phyloP scores from a whole-genome alignment of 441 rosid species.

The Capsella rubella region DNA sequence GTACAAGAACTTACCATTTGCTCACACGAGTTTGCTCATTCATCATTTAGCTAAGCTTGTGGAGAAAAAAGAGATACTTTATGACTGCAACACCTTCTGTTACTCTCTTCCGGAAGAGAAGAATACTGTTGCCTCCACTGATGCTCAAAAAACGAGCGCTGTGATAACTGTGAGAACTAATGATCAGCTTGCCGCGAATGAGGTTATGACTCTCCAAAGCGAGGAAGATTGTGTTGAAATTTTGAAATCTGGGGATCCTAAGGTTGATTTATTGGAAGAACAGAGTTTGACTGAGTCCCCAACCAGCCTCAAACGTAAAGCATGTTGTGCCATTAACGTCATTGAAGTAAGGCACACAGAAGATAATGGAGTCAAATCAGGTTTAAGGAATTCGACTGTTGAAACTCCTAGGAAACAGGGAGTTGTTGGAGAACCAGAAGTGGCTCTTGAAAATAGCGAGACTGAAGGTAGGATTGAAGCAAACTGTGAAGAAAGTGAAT shows the following conservation, averaged over 20 bases:
- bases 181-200: slow-evolving; percentile 18
- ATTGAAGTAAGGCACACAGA: slow-evolving; percentile 11
- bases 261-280: slow-evolving; percentile 31
- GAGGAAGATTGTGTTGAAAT: slow-evolving; percentile 11
- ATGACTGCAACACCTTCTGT: slow-evolving; percentile 29
- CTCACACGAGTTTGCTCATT: slow-evolving; percentile 40
- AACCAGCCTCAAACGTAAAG: slow-evolving; percentile 16
- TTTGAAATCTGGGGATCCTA: slow-evolving; percentile 14
- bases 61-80: slow-evolving; percentile 41
- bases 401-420: slow-evolving; percentile 16
- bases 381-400: slow-evolving; percentile 18
- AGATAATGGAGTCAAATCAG: slow-evolving; percentile 10
- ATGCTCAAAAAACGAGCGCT: slow-evolving; percentile 6
- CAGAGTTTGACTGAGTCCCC: slow-evolving; percentile 22
- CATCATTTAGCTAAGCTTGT: slow-evolving; percentile 42
- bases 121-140: slow-evolving; percentile 10
- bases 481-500: slow-evolving; percentile 30
- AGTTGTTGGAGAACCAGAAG: slow-evolving; percentile 22
- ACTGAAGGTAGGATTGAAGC: slow-evolving; percentile 22
- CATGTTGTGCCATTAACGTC: slow-evolving; percentile 20
- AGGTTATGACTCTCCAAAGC: slow-evolving; percentile 12
- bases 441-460: slow-evolving; percentile 10
- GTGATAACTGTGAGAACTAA: not conserved
- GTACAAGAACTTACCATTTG: slow-evolving; percentile 42
- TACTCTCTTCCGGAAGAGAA: slow-evolving; percentile 34